Conservation (phyloP, 2,329 filamentous ascomycete species). For the Monilinia fructicola region DNA sequence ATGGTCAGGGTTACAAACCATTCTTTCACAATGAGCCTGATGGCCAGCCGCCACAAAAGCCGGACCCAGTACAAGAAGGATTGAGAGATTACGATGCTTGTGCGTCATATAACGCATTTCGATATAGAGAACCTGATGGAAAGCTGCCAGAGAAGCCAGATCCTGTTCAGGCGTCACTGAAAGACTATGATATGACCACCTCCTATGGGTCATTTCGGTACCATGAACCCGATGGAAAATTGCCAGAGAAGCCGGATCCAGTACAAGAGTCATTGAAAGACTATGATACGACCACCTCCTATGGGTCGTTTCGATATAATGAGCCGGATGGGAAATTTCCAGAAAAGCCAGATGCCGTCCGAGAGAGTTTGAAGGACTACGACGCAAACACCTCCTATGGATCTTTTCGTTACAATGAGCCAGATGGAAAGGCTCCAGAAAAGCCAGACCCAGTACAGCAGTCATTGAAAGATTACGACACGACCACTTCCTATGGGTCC, state of each 20-base stretch:
- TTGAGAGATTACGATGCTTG: conserved; percentile 33
- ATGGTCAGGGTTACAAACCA: conserved; percentile 36
- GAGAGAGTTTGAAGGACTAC: conserved; percentile 44
- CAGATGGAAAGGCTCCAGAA: conserved; percentile 31
- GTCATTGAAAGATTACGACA: not conserved
- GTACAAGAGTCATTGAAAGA: conserved; percentile 41
- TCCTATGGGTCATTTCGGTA: conserved; percentile 28
- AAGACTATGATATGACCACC: conserved; percentile 25
- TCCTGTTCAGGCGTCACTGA: conserved; percentile 43
- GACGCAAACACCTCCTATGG: conserved; percentile 37
- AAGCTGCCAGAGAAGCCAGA: conserved; percentile 33
- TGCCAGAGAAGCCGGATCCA: conserved; percentile 34
- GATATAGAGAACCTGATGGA: conserved; percentile 35
- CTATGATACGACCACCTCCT: conserved; percentile 22
- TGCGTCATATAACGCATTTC: conserved; percentile 32
- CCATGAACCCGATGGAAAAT: conserved; percentile 35
- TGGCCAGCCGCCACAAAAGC: conserved; percentile 30
- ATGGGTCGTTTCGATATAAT: conserved; percentile 35
- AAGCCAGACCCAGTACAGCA: conserved; percentile 34
- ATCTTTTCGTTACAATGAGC: conserved; percentile 33
- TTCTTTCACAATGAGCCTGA: conserved; percentile 35
- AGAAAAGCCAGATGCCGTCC: conserved; percentile 34
- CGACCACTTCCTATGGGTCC: conserved; percentile 35
- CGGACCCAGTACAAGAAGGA: conserved; percentile 41
- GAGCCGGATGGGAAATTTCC: conserved; percentile 43